A percentile compares a stretch with the other conserved stretches of the same genome.
phyloP scores from a whole-genome alignment of 805 yeast species.

The Yarrowia deformans region DNA sequence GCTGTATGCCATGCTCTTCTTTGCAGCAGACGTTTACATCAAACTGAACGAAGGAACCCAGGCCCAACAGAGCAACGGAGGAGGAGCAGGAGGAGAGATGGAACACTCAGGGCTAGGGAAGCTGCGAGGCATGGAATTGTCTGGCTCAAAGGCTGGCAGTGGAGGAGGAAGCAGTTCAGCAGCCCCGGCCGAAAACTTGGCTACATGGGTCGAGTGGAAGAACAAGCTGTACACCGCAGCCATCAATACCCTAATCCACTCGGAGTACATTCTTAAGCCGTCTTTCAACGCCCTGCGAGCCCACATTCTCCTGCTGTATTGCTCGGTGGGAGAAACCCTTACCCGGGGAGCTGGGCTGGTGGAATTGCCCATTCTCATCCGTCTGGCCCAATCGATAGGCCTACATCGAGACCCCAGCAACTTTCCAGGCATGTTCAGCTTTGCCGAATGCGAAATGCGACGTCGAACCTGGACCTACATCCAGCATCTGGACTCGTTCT shows the following conservation, averaged over 20 bases:
- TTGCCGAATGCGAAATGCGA: slow-evolving; percentile 37
- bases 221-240: slow-evolving; percentile 10
- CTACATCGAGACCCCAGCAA: slow-evolving; percentile 25
- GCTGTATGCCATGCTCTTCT: slow-evolving; percentile 28
- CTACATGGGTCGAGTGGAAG: neutral
- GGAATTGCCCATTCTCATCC: slow-evolving; percentile 25
- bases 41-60: slow-evolving; percentile 1
- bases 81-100: neutral
- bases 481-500: slow-evolving; percentile 34
- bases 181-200: neutral
- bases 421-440: slow-evolving; percentile 33
- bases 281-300: slow-evolving; percentile 28
- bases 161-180: neutral
- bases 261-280: slow-evolving; percentile 11
- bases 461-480: slow-evolving; percentile 33
- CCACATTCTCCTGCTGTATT: slow-evolving; percentile 8
- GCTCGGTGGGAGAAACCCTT: slow-evolving; percentile 27
- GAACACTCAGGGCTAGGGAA: slow-evolving; percentile 9
- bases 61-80: neutral
- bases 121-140: slow-evolving; percentile 4
- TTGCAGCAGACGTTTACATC: slow-evolving; percentile 30
- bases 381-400: slow-evolving; percentile 29
- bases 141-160: neutral
- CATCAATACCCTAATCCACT: slow-evolving; percentile 2
- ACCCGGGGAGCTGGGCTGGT: slow-evolving; percentile 9